These are phyloP conservation scores for Ceratocystis alfenasii DNA, from an alignment of 2,329 filamentous ascomycete genomes.

Conservation along the genomic window DNA sequence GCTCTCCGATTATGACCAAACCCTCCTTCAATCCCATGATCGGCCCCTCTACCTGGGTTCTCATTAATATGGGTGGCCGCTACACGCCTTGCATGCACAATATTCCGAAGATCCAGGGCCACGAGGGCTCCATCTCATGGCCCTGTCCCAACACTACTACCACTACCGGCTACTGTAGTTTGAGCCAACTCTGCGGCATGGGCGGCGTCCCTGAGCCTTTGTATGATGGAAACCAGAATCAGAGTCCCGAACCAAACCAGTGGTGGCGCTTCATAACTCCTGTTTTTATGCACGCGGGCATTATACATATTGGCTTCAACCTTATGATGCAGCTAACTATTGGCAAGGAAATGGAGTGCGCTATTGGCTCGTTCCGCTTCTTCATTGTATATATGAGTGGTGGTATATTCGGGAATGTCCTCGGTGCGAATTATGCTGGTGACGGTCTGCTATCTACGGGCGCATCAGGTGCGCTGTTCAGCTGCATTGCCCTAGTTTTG, in stretches of 20 bases:
- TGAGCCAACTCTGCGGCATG: slow-evolving; percentile 77
- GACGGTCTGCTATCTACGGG: slow-evolving; percentile 73
- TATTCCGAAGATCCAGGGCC: slow-evolving; percentile 50
- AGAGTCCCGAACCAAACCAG: slow-evolving; percentile 63
- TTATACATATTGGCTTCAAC: slow-evolving; percentile 95
- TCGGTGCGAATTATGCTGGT: slow-evolving; percentile 86
- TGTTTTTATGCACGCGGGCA: slow-evolving; percentile 87
- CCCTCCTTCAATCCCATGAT: slow-evolving; percentile 96
- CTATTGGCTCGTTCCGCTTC: slow-evolving; percentile 81
- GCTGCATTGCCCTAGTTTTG: slow-evolving; percentile 75
- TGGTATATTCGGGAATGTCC: slow-evolving; percentile 90
- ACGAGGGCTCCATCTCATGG: slow-evolving; percentile 43
- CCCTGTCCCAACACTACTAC: slow-evolving; percentile 72
- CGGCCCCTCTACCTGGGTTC: slow-evolving; percentile 75
- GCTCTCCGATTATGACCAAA: slow-evolving; percentile 63
- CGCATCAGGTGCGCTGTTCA: slow-evolving; percentile 82
- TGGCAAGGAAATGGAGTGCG: slow-evolving; percentile 81
- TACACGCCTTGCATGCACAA: slow-evolving; percentile 94
- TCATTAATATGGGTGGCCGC: slow-evolving; percentile 94
- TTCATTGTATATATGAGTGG: slow-evolving; percentile 78
- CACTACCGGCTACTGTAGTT: slow-evolving; percentile 49
- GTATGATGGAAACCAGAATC: slow-evolving; percentile 39
- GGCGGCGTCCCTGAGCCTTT: slow-evolving; percentile 58
- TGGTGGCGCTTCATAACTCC: slow-evolving; percentile 95
- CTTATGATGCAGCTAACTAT: slow-evolving; percentile 82